Percentiles rank a stretch among this genome's conserved stretches.
Evolutionary conservation across 306 rosid genomes (phyloP).

Genomic region (Elaeagnus macrophylla): DNA sequence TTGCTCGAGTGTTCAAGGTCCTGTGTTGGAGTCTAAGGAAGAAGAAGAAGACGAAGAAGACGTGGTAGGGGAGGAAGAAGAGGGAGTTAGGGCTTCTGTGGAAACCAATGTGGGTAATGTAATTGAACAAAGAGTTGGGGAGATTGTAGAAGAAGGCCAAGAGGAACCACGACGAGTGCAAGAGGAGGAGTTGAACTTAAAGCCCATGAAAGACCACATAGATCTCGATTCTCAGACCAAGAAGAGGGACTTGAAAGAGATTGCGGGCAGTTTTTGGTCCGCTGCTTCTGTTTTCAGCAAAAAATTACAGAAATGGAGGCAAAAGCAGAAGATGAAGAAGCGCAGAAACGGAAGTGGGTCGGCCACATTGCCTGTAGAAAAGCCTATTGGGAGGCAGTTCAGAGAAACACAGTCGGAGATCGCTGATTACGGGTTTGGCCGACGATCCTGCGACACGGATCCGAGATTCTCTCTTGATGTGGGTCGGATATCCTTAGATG

Average conservation of each 20-base stretch:
- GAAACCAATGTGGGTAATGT: constrained; percentile 33
- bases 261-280: constrained; percentile 93
- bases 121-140: constrained; percentile 52
- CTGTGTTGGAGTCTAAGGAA: constrained; percentile 51
- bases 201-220: constrained; percentile 82
- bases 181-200: constrained; percentile 37
- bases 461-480: constrained; percentile 90
- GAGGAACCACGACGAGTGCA: constrained; percentile 6
- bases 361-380: constrained; percentile 77
- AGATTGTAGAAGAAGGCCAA: constrained; percentile 39
- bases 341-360: constrained; percentile 73
- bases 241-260: constrained; percentile 83
- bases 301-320: constrained; percentile 94
- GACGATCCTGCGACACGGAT: constrained; percentile 95
- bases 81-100: constrained; percentile 34
- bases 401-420: constrained; percentile 97
- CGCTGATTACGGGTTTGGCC: constrained; percentile 93
- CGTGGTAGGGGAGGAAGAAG: constrained; percentile 13
- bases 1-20: constrained; percentile 40
- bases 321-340: constrained; percentile 90
- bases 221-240: constrained; percentile 83
- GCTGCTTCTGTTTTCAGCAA: constrained; percentile 98
- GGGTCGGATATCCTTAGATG: constrained; percentile 18
- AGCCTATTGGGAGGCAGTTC: constrained; percentile 86
- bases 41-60: constrained; percentile 27